These are phyloP conservation scores for Penicillium ucsense DNA, from an alignment of 495 filamentous ascomycete species.

Conservation along the genomic window DNA sequence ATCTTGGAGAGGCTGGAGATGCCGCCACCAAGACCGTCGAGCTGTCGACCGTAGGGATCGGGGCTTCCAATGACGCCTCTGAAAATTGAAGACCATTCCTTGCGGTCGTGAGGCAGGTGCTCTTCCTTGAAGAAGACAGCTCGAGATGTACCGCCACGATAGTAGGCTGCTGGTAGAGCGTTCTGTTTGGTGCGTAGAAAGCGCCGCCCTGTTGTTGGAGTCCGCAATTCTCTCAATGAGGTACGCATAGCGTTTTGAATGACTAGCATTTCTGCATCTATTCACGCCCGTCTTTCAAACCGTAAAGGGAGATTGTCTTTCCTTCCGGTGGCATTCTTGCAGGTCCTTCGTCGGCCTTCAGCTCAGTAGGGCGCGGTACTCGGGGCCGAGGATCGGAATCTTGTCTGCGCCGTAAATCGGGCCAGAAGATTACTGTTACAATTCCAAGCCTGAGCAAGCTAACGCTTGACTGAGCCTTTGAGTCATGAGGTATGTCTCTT, in stretches of 20 bases:
- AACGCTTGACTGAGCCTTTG: too few species aligned
- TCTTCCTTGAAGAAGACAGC: slow-evolving; percentile 51
- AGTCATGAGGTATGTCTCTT: too few species aligned
- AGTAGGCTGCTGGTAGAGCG: slow-evolving; percentile 53
- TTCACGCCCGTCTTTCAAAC: too few species aligned
- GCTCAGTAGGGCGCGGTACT: too few species aligned
- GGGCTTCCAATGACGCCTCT: slow-evolving; percentile 55
- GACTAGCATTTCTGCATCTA: too few species aligned
- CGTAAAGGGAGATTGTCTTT: too few species aligned
- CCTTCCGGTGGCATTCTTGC: too few species aligned
- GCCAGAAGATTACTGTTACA: too few species aligned
- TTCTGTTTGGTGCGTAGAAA: slow-evolving; percentile 24
- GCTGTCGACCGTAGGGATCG: slow-evolving; percentile 58
- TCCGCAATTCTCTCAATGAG: neutral
- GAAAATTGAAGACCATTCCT: slow-evolving; percentile 50
- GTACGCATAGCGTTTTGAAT: neutral
- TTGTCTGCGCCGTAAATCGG: too few species aligned
- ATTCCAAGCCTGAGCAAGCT: too few species aligned
- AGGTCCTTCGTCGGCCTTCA: too few species aligned
- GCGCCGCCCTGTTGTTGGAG: slow-evolving; percentile 27
- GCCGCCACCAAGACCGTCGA: slow-evolving; percentile 64
- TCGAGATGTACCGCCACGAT: slow-evolving; percentile 63
- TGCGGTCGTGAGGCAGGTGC: slow-evolving; percentile 38
- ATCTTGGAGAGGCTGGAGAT: slow-evolving; percentile 62
- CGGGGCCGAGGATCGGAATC: too few species aligned